Percentiles rank a stretch among this genome's conserved stretches.
These are phyloP conservation scores for Nakaseomyces bracarensis DNA, from an alignment of 1,139 yeast species.

Conservation along the genomic window DNA sequence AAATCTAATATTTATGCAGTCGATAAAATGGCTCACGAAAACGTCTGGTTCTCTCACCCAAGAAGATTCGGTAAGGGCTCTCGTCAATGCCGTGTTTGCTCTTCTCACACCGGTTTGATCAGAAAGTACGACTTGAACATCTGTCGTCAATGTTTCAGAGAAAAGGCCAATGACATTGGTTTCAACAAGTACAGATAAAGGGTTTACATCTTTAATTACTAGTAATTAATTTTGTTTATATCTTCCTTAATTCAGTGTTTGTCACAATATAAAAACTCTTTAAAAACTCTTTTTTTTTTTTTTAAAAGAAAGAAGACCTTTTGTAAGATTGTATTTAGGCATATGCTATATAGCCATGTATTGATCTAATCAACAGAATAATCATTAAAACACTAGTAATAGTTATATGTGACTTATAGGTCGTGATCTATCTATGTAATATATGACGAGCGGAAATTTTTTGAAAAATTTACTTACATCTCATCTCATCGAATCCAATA, in stretches of 20 bases:
- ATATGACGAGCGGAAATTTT: not conserved
- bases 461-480: conserved; percentile 11
- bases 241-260: conserved; percentile 3
- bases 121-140: conserved; percentile 99
- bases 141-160: conserved; percentile 99
- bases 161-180: conserved; percentile 98
- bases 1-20: not conserved
- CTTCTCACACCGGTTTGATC: conserved; percentile 98
- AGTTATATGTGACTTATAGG: not conserved
- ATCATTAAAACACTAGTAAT: not conserved
- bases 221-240: conserved; percentile 5
- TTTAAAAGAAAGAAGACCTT: not conserved
- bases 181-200: conserved; percentile 96
- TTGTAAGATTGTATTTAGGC: conserved; percentile 1
- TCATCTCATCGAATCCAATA: conserved; percentile 13
- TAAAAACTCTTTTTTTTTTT: not conserved
- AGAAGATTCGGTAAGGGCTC: conserved; percentile 99
- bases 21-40: conserved; percentile 93
- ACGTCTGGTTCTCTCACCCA: conserved; percentile 99
- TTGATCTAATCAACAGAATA: not conserved
- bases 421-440: too few species aligned
- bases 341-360: conserved; percentile 1
- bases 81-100: conserved; percentile 99
- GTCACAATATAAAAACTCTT: conserved; percentile 4
- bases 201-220: conserved; percentile 5